Evolutionary conservation across 371 early-diverging fungal species (phyloP).

Genomic region (Rhizomucor miehei): DNA sequence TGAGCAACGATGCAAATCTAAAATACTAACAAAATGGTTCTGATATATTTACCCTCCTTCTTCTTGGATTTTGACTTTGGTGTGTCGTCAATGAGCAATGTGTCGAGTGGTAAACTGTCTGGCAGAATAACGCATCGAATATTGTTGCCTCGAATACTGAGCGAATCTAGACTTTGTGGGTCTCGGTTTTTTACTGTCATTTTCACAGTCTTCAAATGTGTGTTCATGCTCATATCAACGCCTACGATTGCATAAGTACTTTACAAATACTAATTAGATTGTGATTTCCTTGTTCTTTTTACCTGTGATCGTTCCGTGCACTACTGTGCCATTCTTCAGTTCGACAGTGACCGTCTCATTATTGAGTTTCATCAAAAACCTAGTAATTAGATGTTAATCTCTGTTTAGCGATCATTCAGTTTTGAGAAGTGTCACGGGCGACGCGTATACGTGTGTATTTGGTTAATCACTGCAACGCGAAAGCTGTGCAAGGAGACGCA

Average conservation of each 20-base stretch:
- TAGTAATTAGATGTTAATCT: slow-evolving; percentile 12
- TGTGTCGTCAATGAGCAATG: slow-evolving; percentile 93
- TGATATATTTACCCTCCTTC: slow-evolving; percentile 23
- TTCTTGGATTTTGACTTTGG: slow-evolving; percentile 91
- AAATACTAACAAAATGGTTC: too few relatives aligned
- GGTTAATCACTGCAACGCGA: too few relatives aligned
- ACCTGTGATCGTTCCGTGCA: slow-evolving; percentile 93
- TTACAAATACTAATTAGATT: too few relatives aligned
- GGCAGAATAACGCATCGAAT: slow-evolving; percentile 95
- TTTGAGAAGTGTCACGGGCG: too few relatives aligned
- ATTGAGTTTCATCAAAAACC: slow-evolving; percentile 94
- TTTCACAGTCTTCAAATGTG: slow-evolving; percentile 96
- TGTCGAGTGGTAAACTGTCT: slow-evolving; percentile 93
- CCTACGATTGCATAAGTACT: slow-evolving; percentile 37
- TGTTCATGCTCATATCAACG: slow-evolving; percentile 99
- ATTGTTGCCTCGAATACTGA: slow-evolving; percentile 94
- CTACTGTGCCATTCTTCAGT: slow-evolving; percentile 93
- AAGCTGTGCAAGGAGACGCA: too few relatives aligned
- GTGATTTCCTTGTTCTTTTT: neutral
- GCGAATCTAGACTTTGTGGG: slow-evolving; percentile 83
- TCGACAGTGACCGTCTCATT: slow-evolving; percentile 96
- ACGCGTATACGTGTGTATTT: too few relatives aligned
- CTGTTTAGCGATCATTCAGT: too few relatives aligned
- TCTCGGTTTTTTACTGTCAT: slow-evolving; percentile 96
- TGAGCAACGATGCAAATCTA: neutral